phyloP scores from a whole-genome alignment of 768 basidiomycete species.

The Xanthoconium purpureum region DNA sequence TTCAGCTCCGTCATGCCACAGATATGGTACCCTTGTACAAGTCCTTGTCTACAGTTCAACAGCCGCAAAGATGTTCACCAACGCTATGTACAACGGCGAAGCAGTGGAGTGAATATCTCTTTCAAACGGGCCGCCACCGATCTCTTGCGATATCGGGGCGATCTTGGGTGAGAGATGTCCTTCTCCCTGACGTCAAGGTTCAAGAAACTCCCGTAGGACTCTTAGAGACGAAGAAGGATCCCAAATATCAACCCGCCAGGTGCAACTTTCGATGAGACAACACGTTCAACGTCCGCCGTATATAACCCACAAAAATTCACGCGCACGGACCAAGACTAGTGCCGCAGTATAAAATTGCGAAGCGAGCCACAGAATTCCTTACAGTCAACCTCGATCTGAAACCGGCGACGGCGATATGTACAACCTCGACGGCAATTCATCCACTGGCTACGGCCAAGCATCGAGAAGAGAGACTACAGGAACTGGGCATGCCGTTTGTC shows the following conservation, averaged over 20 bases:
- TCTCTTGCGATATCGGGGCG: conserved; percentile 44
- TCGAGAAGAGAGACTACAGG: conserved; percentile 52
- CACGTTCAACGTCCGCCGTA: not conserved
- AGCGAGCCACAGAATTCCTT: conserved; percentile 20
- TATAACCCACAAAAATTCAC: conserved; percentile 20
- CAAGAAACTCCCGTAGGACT: conserved; percentile 48
- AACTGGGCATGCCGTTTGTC: conserved; percentile 74
- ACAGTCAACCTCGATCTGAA: conserved; percentile 44
- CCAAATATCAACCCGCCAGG: conserved; percentile 75
- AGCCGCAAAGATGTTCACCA: too few species aligned
- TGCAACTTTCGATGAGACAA: conserved; percentile 61
- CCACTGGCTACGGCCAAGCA: conserved; percentile 18
- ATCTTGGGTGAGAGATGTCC: conserved; percentile 64
- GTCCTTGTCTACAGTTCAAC: too few species aligned
- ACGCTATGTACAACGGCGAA: too few species aligned
- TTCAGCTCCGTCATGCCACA: too few species aligned
- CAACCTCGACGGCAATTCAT: conserved; percentile 25
- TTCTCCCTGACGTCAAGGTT: conserved; percentile 58
- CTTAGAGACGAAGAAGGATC: conserved; percentile 37
- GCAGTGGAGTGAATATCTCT: conserved; percentile 36
- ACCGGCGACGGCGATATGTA: conserved; percentile 27
- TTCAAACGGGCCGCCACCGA: conserved; percentile 65
- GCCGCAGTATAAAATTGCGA: conserved; percentile 25
- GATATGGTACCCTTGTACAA: too few species aligned
- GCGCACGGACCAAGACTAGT: conserved; percentile 52